A percentile compares a stretch with the other conserved stretches of the same genome.
These are phyloP conservation scores for Exophiala alcalophila DNA, from an alignment of 2,329 filamentous ascomycete genomes.

Conservation along the genomic window DNA sequence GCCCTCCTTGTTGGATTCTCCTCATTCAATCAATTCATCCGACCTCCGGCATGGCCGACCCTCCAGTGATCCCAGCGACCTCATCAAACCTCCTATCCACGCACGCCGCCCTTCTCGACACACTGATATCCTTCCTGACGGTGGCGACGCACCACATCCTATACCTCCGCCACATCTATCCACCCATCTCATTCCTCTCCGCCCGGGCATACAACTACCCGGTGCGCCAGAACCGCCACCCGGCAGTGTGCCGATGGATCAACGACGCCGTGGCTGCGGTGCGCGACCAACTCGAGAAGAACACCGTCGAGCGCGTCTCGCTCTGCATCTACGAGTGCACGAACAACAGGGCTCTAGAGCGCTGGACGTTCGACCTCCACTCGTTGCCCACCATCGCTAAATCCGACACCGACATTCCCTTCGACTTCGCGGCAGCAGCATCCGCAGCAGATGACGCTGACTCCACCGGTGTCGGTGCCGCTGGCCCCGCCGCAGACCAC, in stretches of 20 bases:
- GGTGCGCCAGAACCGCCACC: slow-evolving; percentile 81
- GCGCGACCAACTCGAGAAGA: slow-evolving; percentile 64
- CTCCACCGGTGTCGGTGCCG: too few relatives aligned
- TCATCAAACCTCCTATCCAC: slow-evolving; percentile 41
- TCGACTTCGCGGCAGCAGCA: slow-evolving; percentile 35
- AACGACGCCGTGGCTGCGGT: slow-evolving; percentile 74
- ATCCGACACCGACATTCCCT: slow-evolving; percentile 49
- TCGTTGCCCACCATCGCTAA: slow-evolving; percentile 50
- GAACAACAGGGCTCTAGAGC: slow-evolving; percentile 54
- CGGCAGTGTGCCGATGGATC: slow-evolving; percentile 81
- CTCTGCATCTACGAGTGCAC: slow-evolving; percentile 55
- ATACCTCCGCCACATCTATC: slow-evolving; percentile 78
- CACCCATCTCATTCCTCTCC: slow-evolving; percentile 70
- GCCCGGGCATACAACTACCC: slow-evolving; percentile 79
- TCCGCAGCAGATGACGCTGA: slow-evolving; percentile 13
- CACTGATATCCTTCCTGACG: slow-evolving; percentile 75
- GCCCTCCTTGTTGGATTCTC: neutral
- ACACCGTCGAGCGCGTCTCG: slow-evolving; percentile 53
- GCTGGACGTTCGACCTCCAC: slow-evolving; percentile 60
- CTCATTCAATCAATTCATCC: neutral
- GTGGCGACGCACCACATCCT: slow-evolving; percentile 83
- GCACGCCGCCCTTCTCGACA: slow-evolving; percentile 45
- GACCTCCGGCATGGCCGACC: slow-evolving; percentile 11
- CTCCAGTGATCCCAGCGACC: slow-evolving; percentile 27
- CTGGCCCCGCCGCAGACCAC: too few relatives aligned